These are phyloP conservation scores for Xylaria sp. DNA, from an alignment of 2,329 filamentous ascomycete genomes.

Conservation along the genomic window DNA sequence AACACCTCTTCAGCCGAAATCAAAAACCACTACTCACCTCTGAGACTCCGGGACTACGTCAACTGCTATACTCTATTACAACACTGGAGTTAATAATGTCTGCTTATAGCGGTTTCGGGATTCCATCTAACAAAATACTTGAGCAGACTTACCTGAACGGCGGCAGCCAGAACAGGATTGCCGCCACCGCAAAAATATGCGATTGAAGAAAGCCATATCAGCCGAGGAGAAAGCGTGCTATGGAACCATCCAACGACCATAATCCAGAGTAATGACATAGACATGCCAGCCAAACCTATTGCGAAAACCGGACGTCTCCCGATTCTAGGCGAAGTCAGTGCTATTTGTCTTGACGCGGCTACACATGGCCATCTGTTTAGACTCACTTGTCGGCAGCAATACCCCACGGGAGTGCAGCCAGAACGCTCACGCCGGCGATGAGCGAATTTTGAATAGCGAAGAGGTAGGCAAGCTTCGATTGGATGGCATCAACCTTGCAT, in stretches of 20 bases:
- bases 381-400: constrained; percentile 51
- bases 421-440: constrained; percentile 47
- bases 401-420: constrained; percentile 52
- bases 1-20: not conserved
- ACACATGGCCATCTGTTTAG: not conserved
- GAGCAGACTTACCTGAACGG: constrained; percentile 38
- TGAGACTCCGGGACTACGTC: constrained; percentile 52
- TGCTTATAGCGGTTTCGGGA: too few species aligned
- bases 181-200: constrained; percentile 52
- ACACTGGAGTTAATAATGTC: too few species aligned
- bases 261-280: constrained; percentile 44
- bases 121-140: too few species aligned
- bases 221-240: constrained; percentile 45
- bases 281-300: constrained; percentile 47
- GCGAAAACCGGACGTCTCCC: constrained; percentile 51
- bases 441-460: constrained; percentile 48
- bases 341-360: not conserved
- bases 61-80: constrained; percentile 46
- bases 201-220: constrained; percentile 50
- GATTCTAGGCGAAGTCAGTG: constrained; percentile 41
- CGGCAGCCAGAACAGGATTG: constrained; percentile 46
- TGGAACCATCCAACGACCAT: constrained; percentile 50
- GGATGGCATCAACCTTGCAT: constrained; percentile 52
- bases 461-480: constrained; percentile 50
- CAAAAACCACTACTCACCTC: constrained; percentile 44